Conservation (phyloP, 352 stramenopile species). For the Phytophthora fragariae region DNA sequence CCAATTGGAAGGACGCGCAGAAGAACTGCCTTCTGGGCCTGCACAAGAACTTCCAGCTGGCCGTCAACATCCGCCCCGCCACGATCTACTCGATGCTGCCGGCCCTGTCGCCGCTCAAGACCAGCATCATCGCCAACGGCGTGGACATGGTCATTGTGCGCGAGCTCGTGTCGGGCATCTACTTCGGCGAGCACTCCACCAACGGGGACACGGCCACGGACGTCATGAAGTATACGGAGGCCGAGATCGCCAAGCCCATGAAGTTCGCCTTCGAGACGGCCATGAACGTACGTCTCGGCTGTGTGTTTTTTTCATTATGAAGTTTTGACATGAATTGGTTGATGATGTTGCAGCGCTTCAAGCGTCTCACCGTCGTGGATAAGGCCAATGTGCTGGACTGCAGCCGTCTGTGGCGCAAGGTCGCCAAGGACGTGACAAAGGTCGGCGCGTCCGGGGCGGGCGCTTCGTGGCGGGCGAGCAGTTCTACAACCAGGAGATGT, state of each 20-base stretch:
- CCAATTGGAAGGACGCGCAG: slow-evolving; percentile 91
- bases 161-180: slow-evolving; percentile 98
- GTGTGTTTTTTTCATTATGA: neutral
- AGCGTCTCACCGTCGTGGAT: slow-evolving; percentile 97
- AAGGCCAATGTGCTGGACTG: slow-evolving; percentile 99
- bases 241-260: slow-evolving; percentile 89
- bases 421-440: slow-evolving; percentile 90
- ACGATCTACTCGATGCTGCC: slow-evolving; percentile 98
- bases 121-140: slow-evolving; percentile 94
- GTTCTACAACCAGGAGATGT: too few relatives aligned
- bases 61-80: slow-evolving; percentile 98
- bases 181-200: slow-evolving; percentile 95
- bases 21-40: slow-evolving; percentile 98
- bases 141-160: slow-evolving; percentile 99
- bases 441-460: slow-evolving; percentile 33
- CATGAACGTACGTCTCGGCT: slow-evolving; percentile 57
- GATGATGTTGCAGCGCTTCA: slow-evolving; percentile 83
- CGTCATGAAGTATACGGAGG: slow-evolving; percentile 98
- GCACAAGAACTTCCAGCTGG: slow-evolving; percentile 97
- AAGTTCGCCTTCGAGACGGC: slow-evolving; percentile 89
- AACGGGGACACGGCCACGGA: slow-evolving; percentile 82
- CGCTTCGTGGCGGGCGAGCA: too few relatives aligned
- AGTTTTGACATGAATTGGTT: neutral
- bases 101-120: slow-evolving; percentile 97
- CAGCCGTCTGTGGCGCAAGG: slow-evolving; percentile 91